Conservation (phyloP, 805 yeast genomes). For the Grigorovia humatica region DNA sequence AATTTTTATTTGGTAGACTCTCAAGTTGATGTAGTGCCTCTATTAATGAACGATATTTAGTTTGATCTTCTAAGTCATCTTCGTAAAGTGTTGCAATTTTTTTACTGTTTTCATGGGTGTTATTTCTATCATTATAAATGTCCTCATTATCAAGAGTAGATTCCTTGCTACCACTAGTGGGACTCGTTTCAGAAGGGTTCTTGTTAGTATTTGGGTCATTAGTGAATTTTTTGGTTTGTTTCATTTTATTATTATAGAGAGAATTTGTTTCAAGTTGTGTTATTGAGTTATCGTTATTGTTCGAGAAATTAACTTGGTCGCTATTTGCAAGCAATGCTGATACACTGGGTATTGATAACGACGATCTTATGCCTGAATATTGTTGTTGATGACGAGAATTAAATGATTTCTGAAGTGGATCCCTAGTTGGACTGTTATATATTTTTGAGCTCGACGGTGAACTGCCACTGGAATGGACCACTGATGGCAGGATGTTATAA, state of each 20-base stretch:
- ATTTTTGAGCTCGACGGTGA: slow-evolving; percentile 18
- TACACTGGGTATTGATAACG: background rate
- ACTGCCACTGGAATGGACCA: slow-evolving; percentile 23
- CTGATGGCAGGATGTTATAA: slow-evolving; percentile 25
- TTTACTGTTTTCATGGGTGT: background rate
- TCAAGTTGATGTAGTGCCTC: slow-evolving; percentile 10
- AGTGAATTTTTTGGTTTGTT: background rate
- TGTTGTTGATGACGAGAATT: background rate
- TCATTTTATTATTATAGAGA: background rate
- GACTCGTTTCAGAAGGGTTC: background rate
- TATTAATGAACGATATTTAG: slow-evolving; percentile 10
- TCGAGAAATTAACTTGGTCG: background rate
- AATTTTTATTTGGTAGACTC: slow-evolving; percentile 6
- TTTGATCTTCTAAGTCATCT: slow-evolving; percentile 13
- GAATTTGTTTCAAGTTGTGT: background rate
- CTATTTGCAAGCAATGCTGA: background rate
- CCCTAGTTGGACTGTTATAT: background rate
- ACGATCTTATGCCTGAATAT: background rate
- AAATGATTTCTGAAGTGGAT: background rate
- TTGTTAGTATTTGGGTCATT: too few species aligned
- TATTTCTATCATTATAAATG: background rate
- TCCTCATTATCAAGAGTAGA: background rate
- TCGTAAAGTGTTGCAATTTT: slow-evolving; percentile 8
- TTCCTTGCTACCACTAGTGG: background rate
- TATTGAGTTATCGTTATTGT: background rate